Percentiles rank a stretch among this genome's conserved stretches.
Evolutionary conservation across 2,329 filamentous ascomycete genomes (phyloP).

Genomic region (Bimuria novae-zelandiae): DNA sequence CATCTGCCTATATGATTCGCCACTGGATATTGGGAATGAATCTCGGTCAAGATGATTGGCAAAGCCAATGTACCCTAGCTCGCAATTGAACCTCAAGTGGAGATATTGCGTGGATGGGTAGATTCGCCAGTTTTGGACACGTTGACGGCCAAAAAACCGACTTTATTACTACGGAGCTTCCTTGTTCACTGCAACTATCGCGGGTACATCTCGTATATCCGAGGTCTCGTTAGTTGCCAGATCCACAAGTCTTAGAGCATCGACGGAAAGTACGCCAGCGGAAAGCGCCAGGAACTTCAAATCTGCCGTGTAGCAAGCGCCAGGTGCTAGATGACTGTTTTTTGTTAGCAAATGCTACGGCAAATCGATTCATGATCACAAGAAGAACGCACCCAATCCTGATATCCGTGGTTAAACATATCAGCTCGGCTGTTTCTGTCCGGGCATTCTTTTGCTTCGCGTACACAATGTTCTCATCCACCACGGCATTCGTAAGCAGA

Average conservation of each 20-base stretch:
- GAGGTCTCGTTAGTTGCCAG: slow-evolving; percentile 75
- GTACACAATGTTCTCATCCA: slow-evolving; percentile 73
- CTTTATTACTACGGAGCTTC: background rate
- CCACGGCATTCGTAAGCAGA: slow-evolving; percentile 65
- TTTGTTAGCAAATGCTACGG: slow-evolving; percentile 17
- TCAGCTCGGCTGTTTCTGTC: slow-evolving; percentile 67
- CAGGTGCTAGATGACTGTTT: slow-evolving; percentile 67
- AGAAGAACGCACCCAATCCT: slow-evolving; percentile 64
- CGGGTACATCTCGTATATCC: slow-evolving; percentile 75
- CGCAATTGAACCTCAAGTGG: background rate
- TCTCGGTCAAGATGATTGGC: no score
- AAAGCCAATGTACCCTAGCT: no score
- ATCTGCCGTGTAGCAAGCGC: slow-evolving; percentile 74
- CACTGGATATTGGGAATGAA: no score
- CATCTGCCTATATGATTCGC: no score
- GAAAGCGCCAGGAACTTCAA: slow-evolving; percentile 71
- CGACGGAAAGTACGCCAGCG: slow-evolving; percentile 70
- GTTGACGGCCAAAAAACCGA: background rate
- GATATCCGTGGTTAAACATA: slow-evolving; percentile 77
- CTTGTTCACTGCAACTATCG: slow-evolving; percentile 56
- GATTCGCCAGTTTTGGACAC: background rate
- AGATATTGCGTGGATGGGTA: no score
- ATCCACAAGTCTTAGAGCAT: slow-evolving; percentile 75
- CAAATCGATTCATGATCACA: background rate
- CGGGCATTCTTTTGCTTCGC: slow-evolving; percentile 70